Conservation (phyloP, 2,329 filamentous ascomycete genomes). For the Orbilia oligospora region DNA sequence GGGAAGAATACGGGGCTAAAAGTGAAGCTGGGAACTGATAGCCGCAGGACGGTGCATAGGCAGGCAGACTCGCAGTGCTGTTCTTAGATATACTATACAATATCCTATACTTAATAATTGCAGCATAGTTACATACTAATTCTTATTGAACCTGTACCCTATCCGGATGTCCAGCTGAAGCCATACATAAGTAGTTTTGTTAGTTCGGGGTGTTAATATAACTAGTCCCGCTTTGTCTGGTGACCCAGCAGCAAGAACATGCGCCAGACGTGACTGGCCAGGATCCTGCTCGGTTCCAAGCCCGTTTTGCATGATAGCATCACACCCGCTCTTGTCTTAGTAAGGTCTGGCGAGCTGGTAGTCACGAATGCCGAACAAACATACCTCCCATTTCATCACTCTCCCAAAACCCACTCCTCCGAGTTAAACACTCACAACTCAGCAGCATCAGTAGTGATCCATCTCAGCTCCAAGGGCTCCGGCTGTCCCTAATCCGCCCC, state of each 20-base stretch:
- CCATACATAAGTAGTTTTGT: conserved; percentile 14
- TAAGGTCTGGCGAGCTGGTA: conserved; percentile 20
- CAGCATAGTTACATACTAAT: neutral
- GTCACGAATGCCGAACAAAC: conserved; percentile 25
- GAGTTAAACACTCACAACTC: conserved; percentile 16
- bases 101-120: neutral
- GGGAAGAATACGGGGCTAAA: conserved; percentile 94
- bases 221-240: conserved; percentile 30
- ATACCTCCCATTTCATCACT: conserved; percentile 17
- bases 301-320: conserved; percentile 35
- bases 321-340: conserved; percentile 30
- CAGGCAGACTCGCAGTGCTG: conserved; percentile 42
- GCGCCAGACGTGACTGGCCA: conserved; percentile 29
- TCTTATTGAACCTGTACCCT: neutral
- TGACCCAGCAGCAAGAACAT: conserved; percentile 30
- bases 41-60: conserved; percentile 38
- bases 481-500: conserved; percentile 29
- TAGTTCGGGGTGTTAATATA: neutral
- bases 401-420: conserved; percentile 22
- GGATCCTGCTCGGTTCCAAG: conserved; percentile 33
- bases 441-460: conserved; percentile 12
- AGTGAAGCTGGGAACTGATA: conserved; percentile 60
- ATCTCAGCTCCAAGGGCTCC: conserved; percentile 12
- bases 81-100: conserved; percentile 6
- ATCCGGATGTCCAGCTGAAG: neutral